Conservation (phyloP, 2,329 filamentous ascomycete species). For the Zymoseptoria brevis region DNA sequence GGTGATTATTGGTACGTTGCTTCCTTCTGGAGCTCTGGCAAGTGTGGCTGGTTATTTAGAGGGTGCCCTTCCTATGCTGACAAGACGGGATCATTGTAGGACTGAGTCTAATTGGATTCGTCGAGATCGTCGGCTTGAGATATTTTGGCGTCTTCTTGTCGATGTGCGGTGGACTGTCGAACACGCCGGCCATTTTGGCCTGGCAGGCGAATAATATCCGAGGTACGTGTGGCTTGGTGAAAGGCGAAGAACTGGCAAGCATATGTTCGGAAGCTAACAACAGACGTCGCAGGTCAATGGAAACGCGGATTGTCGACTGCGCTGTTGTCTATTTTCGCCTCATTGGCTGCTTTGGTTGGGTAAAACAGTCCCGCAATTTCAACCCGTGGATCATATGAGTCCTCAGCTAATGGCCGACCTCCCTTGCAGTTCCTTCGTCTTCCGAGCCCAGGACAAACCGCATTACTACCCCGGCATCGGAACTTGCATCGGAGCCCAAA, state of each 20-base stretch:
- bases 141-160: slow-evolving; percentile 27
- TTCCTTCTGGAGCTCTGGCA: not conserved
- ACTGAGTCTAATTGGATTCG: slow-evolving; percentile 17
- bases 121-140: slow-evolving; percentile 19
- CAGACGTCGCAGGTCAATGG: not conserved
- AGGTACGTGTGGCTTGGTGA: not conserved
- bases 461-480: slow-evolving; percentile 16
- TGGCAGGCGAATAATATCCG: slow-evolving; percentile 7
- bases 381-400: not conserved
- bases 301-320: not conserved
- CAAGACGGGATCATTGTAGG: slow-evolving; percentile 8
- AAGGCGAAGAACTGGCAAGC: not conserved
- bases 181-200: slow-evolving; percentile 13
- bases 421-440: slow-evolving; percentile 12
- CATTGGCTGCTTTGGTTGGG: not conserved
- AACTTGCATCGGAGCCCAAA: slow-evolving; percentile 9
- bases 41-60: not conserved
- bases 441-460: slow-evolving; percentile 12
- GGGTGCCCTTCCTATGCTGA: not conserved
- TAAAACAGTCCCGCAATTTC: not conserved
- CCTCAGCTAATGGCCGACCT: slow-evolving; percentile 58
- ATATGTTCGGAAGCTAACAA: not conserved
- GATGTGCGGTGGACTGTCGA: slow-evolving; percentile 16
- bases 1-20: slow-evolving; percentile 3
- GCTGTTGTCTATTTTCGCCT: not conserved